phyloP scores from a whole-genome alignment of 1,139 yeast genomes.

The Taphrina wiesneri region DNA sequence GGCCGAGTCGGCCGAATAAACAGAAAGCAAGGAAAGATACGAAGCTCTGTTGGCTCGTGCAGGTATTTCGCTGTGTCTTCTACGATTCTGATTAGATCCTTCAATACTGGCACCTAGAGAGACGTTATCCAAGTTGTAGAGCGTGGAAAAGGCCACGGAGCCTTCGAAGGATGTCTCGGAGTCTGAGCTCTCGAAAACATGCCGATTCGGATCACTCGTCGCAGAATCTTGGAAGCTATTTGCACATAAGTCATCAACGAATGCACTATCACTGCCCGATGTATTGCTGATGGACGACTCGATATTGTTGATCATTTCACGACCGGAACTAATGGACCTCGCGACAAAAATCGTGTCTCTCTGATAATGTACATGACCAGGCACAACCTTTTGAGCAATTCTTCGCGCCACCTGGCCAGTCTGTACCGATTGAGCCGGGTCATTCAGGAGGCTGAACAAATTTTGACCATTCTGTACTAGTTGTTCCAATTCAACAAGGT shows the following conservation, averaged over 20 bases:
- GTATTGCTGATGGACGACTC: not conserved
- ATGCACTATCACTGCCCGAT: not conserved
- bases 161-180: not conserved
- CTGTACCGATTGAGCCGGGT: not conserved
- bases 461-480: not conserved
- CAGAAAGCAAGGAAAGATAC: not conserved
- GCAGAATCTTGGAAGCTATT: not conserved
- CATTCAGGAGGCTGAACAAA: not conserved
- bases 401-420: not conserved
- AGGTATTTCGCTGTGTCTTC: not conserved
- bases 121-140: not conserved
- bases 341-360: slow-evolving; percentile 5
- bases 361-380: not conserved
- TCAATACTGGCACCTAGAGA: not conserved
- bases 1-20: not conserved
- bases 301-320: not conserved
- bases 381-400: not conserved
- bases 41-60: not conserved
- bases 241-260: not conserved
- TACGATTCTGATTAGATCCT: not conserved
- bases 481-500: not conserved
- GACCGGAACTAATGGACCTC: not conserved
- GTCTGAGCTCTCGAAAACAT: not conserved
- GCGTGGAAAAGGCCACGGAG: not conserved
- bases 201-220: not conserved